Evolutionary conservation across 129 eudicot genomes (phyloP).

Genomic region (Ambrosia trifida): DNA sequence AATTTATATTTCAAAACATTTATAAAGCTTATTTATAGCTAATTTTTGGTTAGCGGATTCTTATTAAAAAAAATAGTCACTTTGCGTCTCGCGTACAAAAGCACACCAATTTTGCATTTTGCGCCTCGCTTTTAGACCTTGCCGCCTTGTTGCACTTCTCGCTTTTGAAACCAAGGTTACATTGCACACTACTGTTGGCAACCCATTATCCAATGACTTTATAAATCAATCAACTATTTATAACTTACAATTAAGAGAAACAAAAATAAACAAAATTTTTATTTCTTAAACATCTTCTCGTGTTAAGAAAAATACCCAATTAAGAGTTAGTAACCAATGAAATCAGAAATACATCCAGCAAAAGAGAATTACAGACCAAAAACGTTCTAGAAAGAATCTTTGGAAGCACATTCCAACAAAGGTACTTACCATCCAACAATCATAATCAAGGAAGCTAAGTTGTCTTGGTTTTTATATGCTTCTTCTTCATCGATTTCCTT

Average conservation of each 20-base stretch:
- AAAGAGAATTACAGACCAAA: conserved; percentile 33
- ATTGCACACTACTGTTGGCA: not conserved
- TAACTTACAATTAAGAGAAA: not conserved
- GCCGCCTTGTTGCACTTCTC: too few relatives aligned
- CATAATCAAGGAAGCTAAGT: conserved; percentile 33
- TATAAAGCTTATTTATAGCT: too few relatives aligned
- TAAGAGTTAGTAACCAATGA: not conserved
- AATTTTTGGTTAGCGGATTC: too few relatives aligned
- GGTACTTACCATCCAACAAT: conserved; percentile 11
- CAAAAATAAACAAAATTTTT: conserved; percentile 9
- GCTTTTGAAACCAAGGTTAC: too few relatives aligned
- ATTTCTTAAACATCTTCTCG: conserved; percentile 20
- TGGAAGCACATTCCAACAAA: conserved; percentile 30
- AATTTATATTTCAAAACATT: too few relatives aligned
- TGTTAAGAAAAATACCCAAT: conserved; percentile 23
- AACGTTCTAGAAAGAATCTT: conserved; percentile 28
- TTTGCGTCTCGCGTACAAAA: too few relatives aligned
- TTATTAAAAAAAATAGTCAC: too few relatives aligned
- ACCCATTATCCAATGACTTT: not conserved
- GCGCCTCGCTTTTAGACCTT: too few relatives aligned
- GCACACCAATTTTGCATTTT: too few relatives aligned
- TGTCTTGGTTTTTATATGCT: conserved; percentile 52
- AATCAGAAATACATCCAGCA: conserved; percentile 4
- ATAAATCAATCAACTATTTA: not conserved
- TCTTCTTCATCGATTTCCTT: conserved; percentile 62